Percentiles rank a stretch among this genome's conserved stretches.
phyloP scores from a whole-genome alignment of 805 yeast species.

The Osmozyma mogii region DNA sequence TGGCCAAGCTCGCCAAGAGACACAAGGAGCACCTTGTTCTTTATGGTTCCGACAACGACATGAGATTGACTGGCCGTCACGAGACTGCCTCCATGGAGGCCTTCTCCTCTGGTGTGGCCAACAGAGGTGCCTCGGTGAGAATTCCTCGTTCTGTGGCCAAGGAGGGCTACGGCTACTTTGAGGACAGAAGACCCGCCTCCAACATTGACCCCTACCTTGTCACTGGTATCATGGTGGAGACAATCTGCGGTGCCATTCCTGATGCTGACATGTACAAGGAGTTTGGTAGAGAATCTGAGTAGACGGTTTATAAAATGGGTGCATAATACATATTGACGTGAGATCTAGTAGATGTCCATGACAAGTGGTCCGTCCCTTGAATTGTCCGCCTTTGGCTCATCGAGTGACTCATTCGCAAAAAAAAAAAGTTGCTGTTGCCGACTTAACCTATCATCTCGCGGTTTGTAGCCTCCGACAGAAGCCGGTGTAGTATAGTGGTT shows the following conservation, averaged over 20 bases:
- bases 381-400: too few relatives aligned
- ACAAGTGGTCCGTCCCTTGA: too few relatives aligned
- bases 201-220: slow-evolving; percentile 99
- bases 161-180: slow-evolving; percentile 97
- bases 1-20: slow-evolving; percentile 89
- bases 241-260: slow-evolving; percentile 89
- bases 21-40: slow-evolving; percentile 93
- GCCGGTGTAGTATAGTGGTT: slow-evolving; percentile 3
- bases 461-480: too few relatives aligned
- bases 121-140: slow-evolving; percentile 98
- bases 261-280: slow-evolving; percentile 94
- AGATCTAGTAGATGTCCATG: too few relatives aligned
- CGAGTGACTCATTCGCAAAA: too few relatives aligned
- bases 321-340: too few relatives aligned
- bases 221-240: slow-evolving; percentile 96
- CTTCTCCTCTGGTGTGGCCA: slow-evolving; percentile 96
- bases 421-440: too few relatives aligned
- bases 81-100: slow-evolving; percentile 93
- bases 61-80: slow-evolving; percentile 95
- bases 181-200: slow-evolving; percentile 99
- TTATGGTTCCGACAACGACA: slow-evolving; percentile 92
- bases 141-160: slow-evolving; percentile 98
- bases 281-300: slow-evolving; percentile 60
- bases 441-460: too few relatives aligned
- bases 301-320: slow-evolving; percentile 4